A percentile compares a stretch with the other conserved stretches of the same genome.
phyloP scores from a whole-genome alignment of 2,329 filamentous ascomycete species.

The Amauroascus niger region DNA sequence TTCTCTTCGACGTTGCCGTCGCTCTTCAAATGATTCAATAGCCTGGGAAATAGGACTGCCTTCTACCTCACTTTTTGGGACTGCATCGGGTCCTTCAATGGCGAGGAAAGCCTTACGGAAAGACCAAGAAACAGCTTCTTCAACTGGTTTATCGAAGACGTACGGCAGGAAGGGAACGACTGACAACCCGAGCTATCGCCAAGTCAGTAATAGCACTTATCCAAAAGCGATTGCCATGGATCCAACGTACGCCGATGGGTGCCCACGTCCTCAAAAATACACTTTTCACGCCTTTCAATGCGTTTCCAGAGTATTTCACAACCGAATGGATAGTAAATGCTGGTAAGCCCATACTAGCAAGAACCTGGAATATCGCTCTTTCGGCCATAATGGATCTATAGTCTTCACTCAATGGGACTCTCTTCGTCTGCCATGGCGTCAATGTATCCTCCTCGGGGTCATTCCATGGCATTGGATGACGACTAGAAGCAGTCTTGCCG shows the following conservation, averaged over 20 bases:
- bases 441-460: constrained; percentile 24
- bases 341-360: constrained; percentile 89
- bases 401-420: constrained; percentile 69
- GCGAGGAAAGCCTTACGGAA: constrained; percentile 74
- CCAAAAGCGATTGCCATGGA: neutral
- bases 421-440: constrained; percentile 35
- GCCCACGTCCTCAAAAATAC: constrained; percentile 68
- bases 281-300: constrained; percentile 77
- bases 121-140: constrained; percentile 78
- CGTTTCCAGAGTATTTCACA: constrained; percentile 75
- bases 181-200: constrained; percentile 49
- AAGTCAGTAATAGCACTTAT: neutral
- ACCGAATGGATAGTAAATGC: constrained; percentile 91
- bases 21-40: constrained; percentile 19
- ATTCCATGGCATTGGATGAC: constrained; percentile 23
- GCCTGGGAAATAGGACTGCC: constrained; percentile 15
- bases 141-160: constrained; percentile 85
- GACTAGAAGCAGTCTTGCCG: constrained; percentile 2
- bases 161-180: constrained; percentile 75
- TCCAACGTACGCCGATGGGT: constrained; percentile 69
- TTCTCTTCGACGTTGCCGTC: constrained; percentile 21
- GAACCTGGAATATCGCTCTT: constrained; percentile 75
- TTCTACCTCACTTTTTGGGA: constrained; percentile 24
- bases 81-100: constrained; percentile 56
- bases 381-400: constrained; percentile 86